Base-by-base conservation (phyloP, 768 basidiomycete species). In the Nevesoporus exiguus region DNA sequence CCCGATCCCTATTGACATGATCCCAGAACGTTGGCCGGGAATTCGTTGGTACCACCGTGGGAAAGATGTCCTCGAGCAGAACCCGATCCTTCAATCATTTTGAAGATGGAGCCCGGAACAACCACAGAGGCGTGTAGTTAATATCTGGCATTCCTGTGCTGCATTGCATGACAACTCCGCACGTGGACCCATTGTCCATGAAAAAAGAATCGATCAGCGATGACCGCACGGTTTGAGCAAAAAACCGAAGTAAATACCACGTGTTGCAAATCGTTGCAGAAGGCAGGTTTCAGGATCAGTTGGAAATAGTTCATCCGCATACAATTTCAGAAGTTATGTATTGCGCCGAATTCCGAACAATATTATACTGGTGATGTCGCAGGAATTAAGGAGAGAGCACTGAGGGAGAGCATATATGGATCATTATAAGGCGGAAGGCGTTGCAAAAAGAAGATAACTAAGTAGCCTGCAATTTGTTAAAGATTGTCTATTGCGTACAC, bases 291-390 rank as follows among this genome's bases (percentile, higher is more conserved):
- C 14, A 4, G 21, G 10, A 14, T 57, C 17, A 31, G 47, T 47
- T 50, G 7, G 24, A 36, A 45, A 40, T 22, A 14, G 30, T 27
- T 60, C 51, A 51, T 60, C 53, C 52, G 44, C n/a, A 22, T 39
- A 41, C 29, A 41, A 9, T 8, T n/a, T 24, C 15, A 36, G 8
- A 42, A 34, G 21, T 15, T 25, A 17, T 14, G 15, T 45, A 31
- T 25, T 22, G 40, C 27, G 25, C 17, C 29, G 37, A 46, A 31
- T 24, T 27, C 19, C 7, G 21, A 52, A 52, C 17, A 22, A 21
- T n/a, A 33, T 11, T 11, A 29, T 47, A 10, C 22, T 15, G 6
- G n/a, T 11, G 27, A 3, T 15, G 21, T 44, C 29, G 41, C n/a
- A 1, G 29, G 11, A n/a, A 45, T 33, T 21, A 51, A 27, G n/a